A percentile compares a stretch with the other conserved stretches of the same genome.
These are phyloP conservation scores for Truncatella angustata DNA, from an alignment of 2,329 filamentous ascomycete genomes.

Conservation along the genomic window DNA sequence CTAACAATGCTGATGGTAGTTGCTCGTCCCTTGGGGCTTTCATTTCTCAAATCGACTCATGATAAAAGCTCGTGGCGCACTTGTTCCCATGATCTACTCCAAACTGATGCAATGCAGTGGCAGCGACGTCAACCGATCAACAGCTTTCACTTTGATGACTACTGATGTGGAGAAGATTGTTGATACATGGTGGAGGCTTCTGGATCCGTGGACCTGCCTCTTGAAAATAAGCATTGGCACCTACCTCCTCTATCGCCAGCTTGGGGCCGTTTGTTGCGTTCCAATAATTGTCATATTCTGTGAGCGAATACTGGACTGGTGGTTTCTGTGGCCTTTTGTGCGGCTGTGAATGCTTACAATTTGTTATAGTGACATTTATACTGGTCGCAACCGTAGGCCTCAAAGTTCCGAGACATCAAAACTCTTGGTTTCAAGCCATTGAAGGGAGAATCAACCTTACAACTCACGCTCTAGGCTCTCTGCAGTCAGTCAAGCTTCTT, in stretches of 20 bases:
- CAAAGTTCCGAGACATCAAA: slow-evolving; percentile 6
- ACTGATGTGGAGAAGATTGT: slow-evolving; percentile 9
- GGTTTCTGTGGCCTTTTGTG: neutral
- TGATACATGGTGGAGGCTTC: slow-evolving; percentile 5
- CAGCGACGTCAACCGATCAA: neutral
- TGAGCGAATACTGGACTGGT: neutral
- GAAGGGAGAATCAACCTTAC: slow-evolving; percentile 6
- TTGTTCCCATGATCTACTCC: slow-evolving; percentile 9
- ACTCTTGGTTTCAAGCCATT: slow-evolving; percentile 8
- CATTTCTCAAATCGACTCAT: slow-evolving; percentile 6
- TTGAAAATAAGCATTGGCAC: slow-evolving; percentile 6
- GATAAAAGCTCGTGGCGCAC: slow-evolving; percentile 5
- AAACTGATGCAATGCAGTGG: slow-evolving; percentile 1
- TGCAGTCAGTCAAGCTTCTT: slow-evolving; percentile 10
- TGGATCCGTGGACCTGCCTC: slow-evolving; percentile 8
- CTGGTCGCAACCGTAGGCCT: neutral
- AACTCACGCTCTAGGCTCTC: slow-evolving; percentile 4
- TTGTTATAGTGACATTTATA: neutral
- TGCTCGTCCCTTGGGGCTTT: slow-evolving; percentile 7
- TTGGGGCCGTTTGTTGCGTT: slow-evolving; percentile 10
- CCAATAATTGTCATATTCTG: slow-evolving; percentile 8
- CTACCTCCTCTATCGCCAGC: slow-evolving; percentile 9
- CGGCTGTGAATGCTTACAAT: neutral
- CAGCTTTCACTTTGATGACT: slow-evolving; percentile 6
- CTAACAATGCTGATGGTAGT: slow-evolving; percentile 1